phyloP scores from a whole-genome alignment of 768 basidiomycete genomes.

The Rhodosporidiobolus odoratus region DNA sequence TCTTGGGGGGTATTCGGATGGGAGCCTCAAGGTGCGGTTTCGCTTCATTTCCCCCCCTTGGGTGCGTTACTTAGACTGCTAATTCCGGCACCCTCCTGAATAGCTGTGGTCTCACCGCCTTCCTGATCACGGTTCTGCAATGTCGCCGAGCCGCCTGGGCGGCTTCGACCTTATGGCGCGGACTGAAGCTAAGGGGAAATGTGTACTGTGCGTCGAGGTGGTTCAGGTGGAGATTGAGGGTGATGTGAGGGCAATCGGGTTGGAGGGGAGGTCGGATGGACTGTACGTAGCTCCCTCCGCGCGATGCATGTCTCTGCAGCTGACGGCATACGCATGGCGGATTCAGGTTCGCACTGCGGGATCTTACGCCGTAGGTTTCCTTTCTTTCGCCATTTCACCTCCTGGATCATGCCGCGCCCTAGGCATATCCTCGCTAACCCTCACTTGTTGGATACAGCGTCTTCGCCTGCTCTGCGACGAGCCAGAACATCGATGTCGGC shows the following conservation, averaged over 20 bases:
- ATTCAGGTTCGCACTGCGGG: conserved; percentile 5
- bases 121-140: too few species aligned
- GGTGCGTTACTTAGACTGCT: too few species aligned
- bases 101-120: too few species aligned
- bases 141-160: too few species aligned
- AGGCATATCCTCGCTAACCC: background rate
- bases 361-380: conserved; percentile 1
- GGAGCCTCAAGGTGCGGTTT: too few species aligned
- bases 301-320: background rate
- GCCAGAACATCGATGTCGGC: background rate
- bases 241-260: background rate
- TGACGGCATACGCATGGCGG: too few species aligned
- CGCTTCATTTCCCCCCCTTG: too few species aligned
- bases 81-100: too few species aligned
- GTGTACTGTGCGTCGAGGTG: conserved; percentile 8
- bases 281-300: background rate
- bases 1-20: too few species aligned
- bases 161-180: too few species aligned
- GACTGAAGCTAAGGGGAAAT: too few species aligned
- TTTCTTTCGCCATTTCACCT: background rate
- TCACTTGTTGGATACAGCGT: background rate
- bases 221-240: background rate
- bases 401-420: too few species aligned
- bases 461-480: background rate
- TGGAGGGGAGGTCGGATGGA: conserved; percentile 3